phyloP scores from a whole-genome alignment of 2,329 filamentous ascomycete species.

The Exophiala dermatitidis region DNA sequence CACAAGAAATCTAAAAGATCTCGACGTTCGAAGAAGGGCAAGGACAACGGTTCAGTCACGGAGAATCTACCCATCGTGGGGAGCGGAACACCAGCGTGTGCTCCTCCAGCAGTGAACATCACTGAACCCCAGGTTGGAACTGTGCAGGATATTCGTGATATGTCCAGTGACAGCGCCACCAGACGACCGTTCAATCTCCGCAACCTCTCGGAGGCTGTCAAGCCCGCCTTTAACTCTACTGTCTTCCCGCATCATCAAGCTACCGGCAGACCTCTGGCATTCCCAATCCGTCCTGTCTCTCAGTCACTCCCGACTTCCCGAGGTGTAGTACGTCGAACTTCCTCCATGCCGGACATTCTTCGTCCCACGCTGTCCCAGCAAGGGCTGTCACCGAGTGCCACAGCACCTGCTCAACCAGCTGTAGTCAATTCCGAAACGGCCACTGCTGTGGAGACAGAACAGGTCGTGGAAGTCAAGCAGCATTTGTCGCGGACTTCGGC shows the following conservation, averaged over 20 bases:
- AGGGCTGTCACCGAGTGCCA: slow-evolving; percentile 1
- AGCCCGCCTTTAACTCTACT: slow-evolving; percentile 30
- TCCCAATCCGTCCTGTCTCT: slow-evolving; percentile 24
- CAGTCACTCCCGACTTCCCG: slow-evolving; percentile 39
- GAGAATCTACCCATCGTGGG: slow-evolving; percentile 27
- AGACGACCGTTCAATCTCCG: slow-evolving; percentile 52
- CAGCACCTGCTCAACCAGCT: slow-evolving; percentile 46
- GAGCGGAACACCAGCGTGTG: slow-evolving; percentile 1
- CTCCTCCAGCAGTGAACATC: slow-evolving; percentile 6
- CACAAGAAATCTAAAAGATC: slow-evolving; percentile 28
- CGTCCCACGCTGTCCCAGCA: slow-evolving; percentile 33
- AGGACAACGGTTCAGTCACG: slow-evolving; percentile 29
- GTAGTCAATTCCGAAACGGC: slow-evolving; percentile 23
- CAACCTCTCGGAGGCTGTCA: slow-evolving; percentile 53
- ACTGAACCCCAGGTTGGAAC: slow-evolving; percentile 50
- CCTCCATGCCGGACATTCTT: slow-evolving; percentile 64
- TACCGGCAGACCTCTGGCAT: slow-evolving; percentile 20
- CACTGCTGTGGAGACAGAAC: slow-evolving; percentile 28
- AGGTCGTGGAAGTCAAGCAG: slow-evolving; percentile 29
- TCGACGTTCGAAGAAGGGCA: slow-evolving; percentile 20
- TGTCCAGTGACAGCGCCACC: slow-evolving; percentile 27
- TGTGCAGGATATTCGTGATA: slow-evolving; percentile 36
- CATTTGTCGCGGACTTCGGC: slow-evolving; percentile 41
- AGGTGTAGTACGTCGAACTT: slow-evolving; percentile 51
- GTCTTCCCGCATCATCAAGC: slow-evolving; percentile 26